Conservation (phyloP, 495 filamentous ascomycete genomes). For the Neurospora discreta region DNA sequence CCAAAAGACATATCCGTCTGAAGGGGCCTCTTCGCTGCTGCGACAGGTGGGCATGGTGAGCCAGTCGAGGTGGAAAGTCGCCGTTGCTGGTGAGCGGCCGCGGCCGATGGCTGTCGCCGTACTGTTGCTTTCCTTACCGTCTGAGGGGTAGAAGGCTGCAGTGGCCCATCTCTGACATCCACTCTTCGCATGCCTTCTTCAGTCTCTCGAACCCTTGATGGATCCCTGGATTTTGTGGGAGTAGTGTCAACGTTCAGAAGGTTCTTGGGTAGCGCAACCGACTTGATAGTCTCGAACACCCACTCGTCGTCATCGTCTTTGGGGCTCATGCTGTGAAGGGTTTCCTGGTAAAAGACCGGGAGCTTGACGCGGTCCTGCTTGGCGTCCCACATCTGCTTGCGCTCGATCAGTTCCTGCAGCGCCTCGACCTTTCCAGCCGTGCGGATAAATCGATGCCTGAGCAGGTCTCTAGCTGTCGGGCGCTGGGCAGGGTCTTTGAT, state of each 20-base stretch:
- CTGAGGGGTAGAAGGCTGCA: constrained; percentile 38
- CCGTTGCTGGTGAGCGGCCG: constrained; percentile 11
- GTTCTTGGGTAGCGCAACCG: constrained; percentile 28
- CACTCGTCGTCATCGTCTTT: constrained; percentile 73
- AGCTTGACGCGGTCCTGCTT: constrained; percentile 48
- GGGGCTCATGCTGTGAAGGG: constrained; percentile 60
- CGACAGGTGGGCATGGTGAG: constrained; percentile 38
- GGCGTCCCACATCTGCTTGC: constrained; percentile 69
- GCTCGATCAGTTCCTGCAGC: constrained; percentile 76
- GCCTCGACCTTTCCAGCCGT: constrained; percentile 74
- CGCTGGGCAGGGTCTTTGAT: constrained; percentile 80
- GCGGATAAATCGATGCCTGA: constrained; percentile 81
- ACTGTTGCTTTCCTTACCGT: constrained; percentile 42
- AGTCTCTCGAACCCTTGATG: constrained; percentile 36
- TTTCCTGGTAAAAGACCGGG: constrained; percentile 83
- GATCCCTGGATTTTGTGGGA: constrained; percentile 36
- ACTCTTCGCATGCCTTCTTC: constrained; percentile 50
- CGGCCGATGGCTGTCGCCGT: constrained; percentile 42
- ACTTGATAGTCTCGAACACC: constrained; percentile 96
- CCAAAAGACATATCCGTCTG: constrained; percentile 79
- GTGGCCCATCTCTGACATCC: constrained; percentile 45
- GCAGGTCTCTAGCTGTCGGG: constrained; percentile 77
- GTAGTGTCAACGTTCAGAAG: constrained; percentile 17
- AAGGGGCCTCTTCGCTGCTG: constrained; percentile 62
- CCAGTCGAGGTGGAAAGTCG: constrained; percentile 27